Base-by-base conservation (phyloP, 345 rosid species). In the Rhodamnia rubescens region DNA sequence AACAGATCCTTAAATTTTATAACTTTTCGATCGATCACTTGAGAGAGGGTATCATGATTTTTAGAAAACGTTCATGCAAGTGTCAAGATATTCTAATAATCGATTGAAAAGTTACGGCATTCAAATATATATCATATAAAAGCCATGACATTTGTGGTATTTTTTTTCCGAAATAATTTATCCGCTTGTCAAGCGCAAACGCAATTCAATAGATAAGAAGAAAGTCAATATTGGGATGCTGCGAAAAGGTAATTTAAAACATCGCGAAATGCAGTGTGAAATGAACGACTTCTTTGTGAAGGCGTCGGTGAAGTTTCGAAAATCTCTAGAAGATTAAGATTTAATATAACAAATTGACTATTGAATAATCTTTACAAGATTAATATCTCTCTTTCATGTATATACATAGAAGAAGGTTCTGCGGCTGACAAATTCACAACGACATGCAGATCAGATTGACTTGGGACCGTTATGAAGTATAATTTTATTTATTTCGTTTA, bases 101-200 rank as follows among this genome's bases (percentile, higher is more conserved):
- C 3, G 1, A 61, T 29, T 14, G 11, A 61, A 61, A 29, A 61
- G 2, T 29, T 64, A 29, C 1, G 9, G 5, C 11, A 4, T 18
- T 32, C 42, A 2, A 64, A 5, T 64, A 1, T 32, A 9, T 8
- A 1, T 32, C 0, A 2, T 14, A 7, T 0, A 11, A 29, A n/a
- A 61, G 16, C 7, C 8, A 61, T 61, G 29, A 4, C 1, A 29
- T 2, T 2, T 7, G 29, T 61, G 21, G 8, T 3, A 0, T 59
- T 13, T 8, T 64, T 27, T 59, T 61, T 7, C 1, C 0, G 0
- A 64, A 7, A 64, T 0, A 16, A 64, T 29, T 21, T 64, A 8
- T 64, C 6, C 2, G 14, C 0, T 0, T 64, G 44, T 32, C 10
- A 15, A 29, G 1, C 36, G 4, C 21, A 61, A 6, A 15, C 29